Percentiles rank a stretch among this genome's conserved stretches.
phyloP scores from a whole-genome alignment of 306 rosid species.

The Trifolium subterraneum region DNA sequence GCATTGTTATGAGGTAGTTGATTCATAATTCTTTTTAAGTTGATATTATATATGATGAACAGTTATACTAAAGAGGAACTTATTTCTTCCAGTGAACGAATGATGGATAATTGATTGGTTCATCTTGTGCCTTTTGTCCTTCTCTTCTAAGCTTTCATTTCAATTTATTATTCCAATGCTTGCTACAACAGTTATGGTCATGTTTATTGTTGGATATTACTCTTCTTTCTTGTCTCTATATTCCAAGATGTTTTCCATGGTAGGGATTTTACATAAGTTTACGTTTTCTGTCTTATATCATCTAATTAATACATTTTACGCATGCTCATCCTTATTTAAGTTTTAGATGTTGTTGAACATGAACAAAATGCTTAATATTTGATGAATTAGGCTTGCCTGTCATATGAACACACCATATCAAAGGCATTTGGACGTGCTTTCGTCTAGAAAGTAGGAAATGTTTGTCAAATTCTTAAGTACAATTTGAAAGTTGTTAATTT shows the following conservation, averaged over 20 bases:
- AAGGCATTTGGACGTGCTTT: slow-evolving; percentile 1
- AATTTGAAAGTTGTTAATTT: slow-evolving; percentile 1
- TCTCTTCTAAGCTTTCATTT: slow-evolving; percentile 9
- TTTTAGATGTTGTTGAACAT: neutral
- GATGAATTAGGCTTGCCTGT: slow-evolving; percentile 12
- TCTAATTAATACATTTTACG: neutral
- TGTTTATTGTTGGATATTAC: neutral
- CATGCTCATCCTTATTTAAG: neutral
- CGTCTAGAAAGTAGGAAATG: neutral
- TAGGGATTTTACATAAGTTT: neutral
- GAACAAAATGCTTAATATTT: neutral
- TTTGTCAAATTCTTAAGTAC: slow-evolving; percentile 21
- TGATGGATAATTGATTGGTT: neutral
- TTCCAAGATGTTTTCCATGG: neutral
- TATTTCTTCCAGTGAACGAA: neutral
- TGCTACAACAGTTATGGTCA: slow-evolving; percentile 9
- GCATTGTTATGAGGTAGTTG: neutral
- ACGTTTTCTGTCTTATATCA: neutral
- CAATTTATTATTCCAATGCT: slow-evolving; percentile 1
- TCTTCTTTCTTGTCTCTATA: slow-evolving; percentile 5
- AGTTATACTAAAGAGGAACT: neutral
- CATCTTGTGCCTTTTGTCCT: neutral
- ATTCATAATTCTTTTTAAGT: neutral
- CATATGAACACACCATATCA: slow-evolving; percentile 1
- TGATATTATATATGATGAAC: slow-evolving; percentile 15